Base-by-base conservation (phyloP, 164 flowering plant genomes). In the Vitis riparia region DNA sequence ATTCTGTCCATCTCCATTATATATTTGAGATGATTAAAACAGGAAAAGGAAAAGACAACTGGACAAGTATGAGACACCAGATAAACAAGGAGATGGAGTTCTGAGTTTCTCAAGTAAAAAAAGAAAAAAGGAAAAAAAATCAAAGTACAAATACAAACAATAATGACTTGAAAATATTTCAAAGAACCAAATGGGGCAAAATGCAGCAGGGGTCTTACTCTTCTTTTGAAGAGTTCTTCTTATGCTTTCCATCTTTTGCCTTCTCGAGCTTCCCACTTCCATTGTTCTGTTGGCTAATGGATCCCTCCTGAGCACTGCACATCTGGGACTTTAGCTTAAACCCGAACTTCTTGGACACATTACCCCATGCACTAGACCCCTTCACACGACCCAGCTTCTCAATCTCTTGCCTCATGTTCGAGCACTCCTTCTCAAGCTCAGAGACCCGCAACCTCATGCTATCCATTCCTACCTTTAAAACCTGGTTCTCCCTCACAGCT, bases 381-480 rank as follows among this genome's bases (percentile, higher is more conserved):
- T 86, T 88, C n/a, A 62, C 87, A 14, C 62, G 64, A 19, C 91
- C 97, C 71, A 94, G 60, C 76, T 92, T 92, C 86, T 88, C 91
- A 23, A 94, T 91, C 82, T 88, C 98, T 44, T 92, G 91, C 75
- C 80, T 85, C 97, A 94, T 92, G 84, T 64, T 91, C 7, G 91
- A 76, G 59, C 97, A 94, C 74, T 94, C 99, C 73, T 91, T 87
- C 76, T 94, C 99, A 0, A 94, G 94, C 83, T 92, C 99, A 12
- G 86, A 83, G 3, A 94, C 99, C 16, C 97, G 82, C 84, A 85
- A 73, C 68, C 92, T 88, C 97, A 94, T 92, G 79, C 56, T 88
- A 76, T 92, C 97, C 97, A 92, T 91, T 16, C 97, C 99, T n/a
- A 92, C 99, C 74, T 91, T 93, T 75, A 93, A 58, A 11, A 92